These are phyloP conservation scores for Wallacemonas sp. DNA, from an alignment of 208 protist species.

Conservation along the genomic window DNA sequence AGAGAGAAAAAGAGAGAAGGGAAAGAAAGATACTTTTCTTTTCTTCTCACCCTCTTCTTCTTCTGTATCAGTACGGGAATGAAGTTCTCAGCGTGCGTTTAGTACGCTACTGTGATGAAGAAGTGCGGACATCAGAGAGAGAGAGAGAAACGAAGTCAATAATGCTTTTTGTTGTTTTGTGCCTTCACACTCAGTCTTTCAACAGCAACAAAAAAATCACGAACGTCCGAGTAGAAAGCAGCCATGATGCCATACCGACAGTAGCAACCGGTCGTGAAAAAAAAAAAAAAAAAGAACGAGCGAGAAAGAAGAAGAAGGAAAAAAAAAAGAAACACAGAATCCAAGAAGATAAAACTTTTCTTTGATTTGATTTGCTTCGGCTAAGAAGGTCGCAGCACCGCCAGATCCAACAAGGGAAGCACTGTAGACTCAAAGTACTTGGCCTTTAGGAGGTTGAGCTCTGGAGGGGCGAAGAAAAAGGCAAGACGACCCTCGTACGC, in stretches of 20 bases:
- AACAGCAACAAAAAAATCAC: too few relatives aligned
- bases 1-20: neutral
- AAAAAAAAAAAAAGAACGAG: conserved; percentile 20
- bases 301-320: too few relatives aligned
- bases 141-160: too few relatives aligned
- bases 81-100: too few relatives aligned
- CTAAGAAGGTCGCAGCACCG: conserved; percentile 10
- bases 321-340: conserved; percentile 3
- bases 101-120: neutral
- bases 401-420: conserved; percentile 6
- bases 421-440: conserved; percentile 22
- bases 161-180: too few relatives aligned
- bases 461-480: conserved; percentile 86
- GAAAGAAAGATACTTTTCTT: neutral
- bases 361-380: neutral
- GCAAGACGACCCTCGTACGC: conserved; percentile 84
- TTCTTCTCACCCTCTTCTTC: neutral
- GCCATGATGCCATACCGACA: too few relatives aligned
- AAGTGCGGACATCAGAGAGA: neutral
- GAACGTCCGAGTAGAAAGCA: too few relatives aligned
- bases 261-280: too few relatives aligned
- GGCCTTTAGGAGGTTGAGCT: conserved; percentile 53
- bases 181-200: too few relatives aligned
- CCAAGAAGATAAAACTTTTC: neutral
- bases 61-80: too few relatives aligned